A percentile compares a stretch with the other conserved stretches of the same genome.
Evolutionary conservation across 352 stramenopile species (phyloP).

Genomic region (Pythium sukuiense): DNA sequence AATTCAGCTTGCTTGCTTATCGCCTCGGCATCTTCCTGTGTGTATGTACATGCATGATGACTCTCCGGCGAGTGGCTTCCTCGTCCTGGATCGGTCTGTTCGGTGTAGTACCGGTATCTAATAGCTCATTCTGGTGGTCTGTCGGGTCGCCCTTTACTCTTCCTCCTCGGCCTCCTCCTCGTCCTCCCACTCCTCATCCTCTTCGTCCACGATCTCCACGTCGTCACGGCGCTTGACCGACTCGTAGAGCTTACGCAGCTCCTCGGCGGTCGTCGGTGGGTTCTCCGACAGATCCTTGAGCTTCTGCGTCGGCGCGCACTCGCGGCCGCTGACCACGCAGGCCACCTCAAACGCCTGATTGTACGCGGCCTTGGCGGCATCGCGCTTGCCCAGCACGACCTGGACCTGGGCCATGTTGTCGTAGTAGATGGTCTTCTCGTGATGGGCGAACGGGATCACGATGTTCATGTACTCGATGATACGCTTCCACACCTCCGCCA

Average conservation of each 20-base stretch:
- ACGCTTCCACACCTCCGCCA: slow-evolving; percentile 61
- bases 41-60: neutral
- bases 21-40: neutral
- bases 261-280: slow-evolving; percentile 58
- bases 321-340: slow-evolving; percentile 57
- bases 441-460: slow-evolving; percentile 59
- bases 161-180: slow-evolving; percentile 27
- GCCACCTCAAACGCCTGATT: slow-evolving; percentile 50
- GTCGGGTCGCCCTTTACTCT: neutral
- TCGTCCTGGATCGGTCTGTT: neutral
- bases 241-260: slow-evolving; percentile 61
- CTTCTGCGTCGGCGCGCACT: slow-evolving; percentile 66
- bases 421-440: slow-evolving; percentile 87
- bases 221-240: slow-evolving; percentile 33
- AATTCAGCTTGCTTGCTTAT: neutral
- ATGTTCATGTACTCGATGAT: slow-evolving; percentile 74
- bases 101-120: neutral
- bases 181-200: slow-evolving; percentile 37
- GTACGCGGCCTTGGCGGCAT: slow-evolving; percentile 54
- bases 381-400: slow-evolving; percentile 58
- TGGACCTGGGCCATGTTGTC: slow-evolving; percentile 79
- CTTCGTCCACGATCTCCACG: slow-evolving; percentile 34
- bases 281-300: slow-evolving; percentile 56
- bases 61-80: neutral
- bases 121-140: neutral